Evolutionary conservation across 2,329 filamentous ascomycete species (phyloP).

Genomic region (Apiospora kogelbergensis): DNA sequence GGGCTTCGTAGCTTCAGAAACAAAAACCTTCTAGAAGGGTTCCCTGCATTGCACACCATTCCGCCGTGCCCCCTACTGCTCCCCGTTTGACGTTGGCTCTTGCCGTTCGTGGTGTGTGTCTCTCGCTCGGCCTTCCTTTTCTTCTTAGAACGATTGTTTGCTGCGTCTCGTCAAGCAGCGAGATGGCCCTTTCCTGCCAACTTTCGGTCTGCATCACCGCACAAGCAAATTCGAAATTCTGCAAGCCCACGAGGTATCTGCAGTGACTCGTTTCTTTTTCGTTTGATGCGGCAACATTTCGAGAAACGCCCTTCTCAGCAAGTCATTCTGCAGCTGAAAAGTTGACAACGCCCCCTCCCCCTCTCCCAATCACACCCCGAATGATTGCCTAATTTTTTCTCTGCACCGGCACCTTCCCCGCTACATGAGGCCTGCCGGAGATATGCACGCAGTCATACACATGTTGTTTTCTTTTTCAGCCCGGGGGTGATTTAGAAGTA

Average conservation of each 20-base stretch:
- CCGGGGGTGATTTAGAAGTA: background rate
- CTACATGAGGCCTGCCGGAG: background rate
- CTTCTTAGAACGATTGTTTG: background rate
- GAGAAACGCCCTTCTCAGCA: background rate
- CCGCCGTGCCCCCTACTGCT: background rate
- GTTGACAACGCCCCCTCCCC: background rate
- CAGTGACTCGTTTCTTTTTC: background rate
- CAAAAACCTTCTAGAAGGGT: slow-evolving; percentile 8
- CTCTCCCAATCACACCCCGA: background rate
- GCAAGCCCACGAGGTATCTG: background rate
- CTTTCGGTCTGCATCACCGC: background rate
- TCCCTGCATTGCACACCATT: slow-evolving; percentile 7
- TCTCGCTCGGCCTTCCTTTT: background rate
- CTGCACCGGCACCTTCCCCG: background rate
- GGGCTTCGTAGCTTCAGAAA: slow-evolving; percentile 5
- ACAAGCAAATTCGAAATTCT: background rate
- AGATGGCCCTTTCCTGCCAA: background rate
- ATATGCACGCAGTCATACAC: background rate
- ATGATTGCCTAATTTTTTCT: background rate
- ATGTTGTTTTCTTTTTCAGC: background rate
- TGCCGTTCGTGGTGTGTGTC: background rate
- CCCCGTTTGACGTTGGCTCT: background rate
- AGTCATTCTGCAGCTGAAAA: background rate
- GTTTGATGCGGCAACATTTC: background rate
- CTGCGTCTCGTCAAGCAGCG: background rate